Evolutionary conservation across 805 yeast genomes (phyloP), one percentile per base, ranked within the genome.

Genomic region (Wickerhamomyces silvicola): DNA sequence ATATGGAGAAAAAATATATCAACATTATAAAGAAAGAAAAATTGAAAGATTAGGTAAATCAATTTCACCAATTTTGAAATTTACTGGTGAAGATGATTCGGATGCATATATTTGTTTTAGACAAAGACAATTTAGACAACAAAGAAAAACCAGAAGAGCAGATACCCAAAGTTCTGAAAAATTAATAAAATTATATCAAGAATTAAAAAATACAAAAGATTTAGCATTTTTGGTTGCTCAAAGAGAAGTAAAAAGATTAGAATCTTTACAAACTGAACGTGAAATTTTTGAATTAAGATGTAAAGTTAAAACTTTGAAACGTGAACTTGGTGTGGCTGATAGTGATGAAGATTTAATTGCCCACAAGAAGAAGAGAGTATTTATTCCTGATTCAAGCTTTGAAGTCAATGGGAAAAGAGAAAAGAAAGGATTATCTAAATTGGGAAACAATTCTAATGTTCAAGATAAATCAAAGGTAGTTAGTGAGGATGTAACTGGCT

Each of bases 41-140:
- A 68, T 87, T 13, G 74, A 60, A 26, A 64, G 85, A 32, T 57
- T 65, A 18, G 97, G 97, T 20, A 72, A 72, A 45, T 57, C 81
- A 4, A 72, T 92, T 14, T 70, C 75, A 43, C 95, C 97, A 4
- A 57, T 68, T 11, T 64, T 92, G 31, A 83, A 78, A 54, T 87
- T 84, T 54, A 75, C 74, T 35, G 92, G 85, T 37, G 87, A 87
- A 50, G 97, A 88, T 49, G 97, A 88, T 49, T 74, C 72, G 38
- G 97, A 92, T 56, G 97, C 98, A 2, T 92, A 92, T 57, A 81
- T 86, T 24, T 86, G 97, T 62, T 92, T 92, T 66, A 75, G 98
- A 50, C 78, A 96, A 45, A 81, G 98, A 57, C 97, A 88, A 52
- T 81, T 86, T 43, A 76, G 98, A 43, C 97, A 84, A 53, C 92